phyloP scores from a whole-genome alignment of 345 rosid species.

The Linum tenue region DNA sequence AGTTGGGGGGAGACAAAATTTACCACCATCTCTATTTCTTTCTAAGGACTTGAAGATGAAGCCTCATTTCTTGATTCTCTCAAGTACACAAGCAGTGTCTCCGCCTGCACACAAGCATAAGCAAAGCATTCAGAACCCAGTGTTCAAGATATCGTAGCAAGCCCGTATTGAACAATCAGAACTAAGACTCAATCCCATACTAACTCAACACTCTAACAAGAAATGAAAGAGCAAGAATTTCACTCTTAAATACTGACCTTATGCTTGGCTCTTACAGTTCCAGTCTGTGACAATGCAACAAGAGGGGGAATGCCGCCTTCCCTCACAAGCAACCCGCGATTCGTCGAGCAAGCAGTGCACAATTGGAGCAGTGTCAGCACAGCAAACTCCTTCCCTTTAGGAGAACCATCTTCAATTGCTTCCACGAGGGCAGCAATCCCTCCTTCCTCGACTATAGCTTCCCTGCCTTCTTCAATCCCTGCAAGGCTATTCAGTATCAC shows the following conservation, averaged over 20 bases:
- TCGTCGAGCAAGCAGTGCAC: constrained; percentile 61
- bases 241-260: constrained; percentile 35
- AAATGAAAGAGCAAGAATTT: not conserved
- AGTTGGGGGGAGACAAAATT: not conserved
- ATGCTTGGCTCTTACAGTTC: constrained; percentile 61
- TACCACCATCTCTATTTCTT: not conserved
- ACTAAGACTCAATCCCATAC: not conserved
- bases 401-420: constrained; percentile 79
- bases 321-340: constrained; percentile 78
- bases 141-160: not conserved
- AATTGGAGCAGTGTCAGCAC: constrained; percentile 71
- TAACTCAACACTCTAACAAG: not conserved
- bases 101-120: constrained; percentile 54
- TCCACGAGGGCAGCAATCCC: constrained; percentile 89
- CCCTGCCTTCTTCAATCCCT: constrained; percentile 58
- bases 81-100: constrained; percentile 65
- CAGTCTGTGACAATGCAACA: constrained; percentile 81
- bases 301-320: constrained; percentile 99
- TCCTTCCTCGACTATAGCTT: constrained; percentile 75
- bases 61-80: constrained; percentile 64
- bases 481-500: constrained; percentile 78
- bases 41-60: constrained; percentile 44
- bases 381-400: constrained; percentile 83
- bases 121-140: not conserved
- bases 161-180: not conserved